Percentiles rank a stretch among this genome's conserved stretches.
These are phyloP conservation scores for Monosporascus sp. DNA, from an alignment of 2,329 filamentous ascomycete species.

Conservation along the genomic window DNA sequence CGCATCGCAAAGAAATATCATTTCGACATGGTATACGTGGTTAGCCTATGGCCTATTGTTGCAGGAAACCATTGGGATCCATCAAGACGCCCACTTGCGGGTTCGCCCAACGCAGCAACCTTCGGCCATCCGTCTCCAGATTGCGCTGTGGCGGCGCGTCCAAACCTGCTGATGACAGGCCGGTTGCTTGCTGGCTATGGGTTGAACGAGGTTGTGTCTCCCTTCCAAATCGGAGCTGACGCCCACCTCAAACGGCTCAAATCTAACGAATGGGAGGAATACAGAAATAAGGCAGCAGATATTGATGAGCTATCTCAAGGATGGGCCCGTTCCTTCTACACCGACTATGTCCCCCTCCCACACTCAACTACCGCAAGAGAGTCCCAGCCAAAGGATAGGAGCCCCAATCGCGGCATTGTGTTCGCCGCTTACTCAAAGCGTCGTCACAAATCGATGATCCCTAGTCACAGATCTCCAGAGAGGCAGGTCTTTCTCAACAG, in stretches of 20 bases:
- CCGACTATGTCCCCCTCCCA: conserved; percentile 26
- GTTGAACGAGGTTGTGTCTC: conserved; percentile 43
- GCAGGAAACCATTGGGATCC: conserved; percentile 8
- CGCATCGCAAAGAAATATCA: conserved; percentile 51
- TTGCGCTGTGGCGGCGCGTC: conserved; percentile 6
- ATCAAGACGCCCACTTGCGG: conserved; percentile 11
- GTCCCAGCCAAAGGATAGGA: not conserved
- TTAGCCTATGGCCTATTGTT: conserved; percentile 50
- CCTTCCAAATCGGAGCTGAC: conserved; percentile 46
- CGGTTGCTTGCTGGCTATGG: conserved; percentile 53
- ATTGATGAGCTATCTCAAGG: conserved; percentile 44
- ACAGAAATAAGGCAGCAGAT: conserved; percentile 38
- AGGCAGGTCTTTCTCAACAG: conserved; percentile 30
- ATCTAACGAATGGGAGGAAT: conserved; percentile 48
- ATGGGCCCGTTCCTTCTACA: conserved; percentile 51
- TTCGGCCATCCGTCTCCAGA: not conserved
- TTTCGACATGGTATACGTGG: conserved; percentile 55
- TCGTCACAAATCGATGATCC: conserved; percentile 30
- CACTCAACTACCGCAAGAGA: conserved; percentile 15
- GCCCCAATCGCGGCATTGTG: conserved; percentile 47
- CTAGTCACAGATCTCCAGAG: conserved; percentile 34
- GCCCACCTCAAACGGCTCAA: conserved; percentile 48
- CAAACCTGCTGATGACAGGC: conserved; percentile 34
- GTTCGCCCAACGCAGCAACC: not conserved
- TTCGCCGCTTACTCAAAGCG: conserved; percentile 53